Conservation (phyloP, 306 rosid species). For the Fagus crenata region DNA sequence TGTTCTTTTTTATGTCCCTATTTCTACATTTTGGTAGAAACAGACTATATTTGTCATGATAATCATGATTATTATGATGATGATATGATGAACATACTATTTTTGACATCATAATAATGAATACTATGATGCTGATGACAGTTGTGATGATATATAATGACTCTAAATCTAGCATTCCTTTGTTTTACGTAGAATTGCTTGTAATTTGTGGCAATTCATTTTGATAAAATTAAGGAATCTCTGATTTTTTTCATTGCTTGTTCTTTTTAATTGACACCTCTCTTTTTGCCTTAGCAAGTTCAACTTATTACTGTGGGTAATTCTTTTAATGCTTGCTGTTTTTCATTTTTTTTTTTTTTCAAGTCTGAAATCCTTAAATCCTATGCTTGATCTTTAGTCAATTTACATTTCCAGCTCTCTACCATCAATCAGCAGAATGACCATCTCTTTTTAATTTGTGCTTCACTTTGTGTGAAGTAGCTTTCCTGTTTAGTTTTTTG, state of each 20-base stretch:
- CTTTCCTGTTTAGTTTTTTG: not conserved
- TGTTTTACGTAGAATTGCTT: not conserved
- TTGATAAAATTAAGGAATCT: not conserved
- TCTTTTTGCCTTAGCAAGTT: not conserved
- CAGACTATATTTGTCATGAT: not conserved
- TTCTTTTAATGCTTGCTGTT: not conserved
- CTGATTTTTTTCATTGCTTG: not conserved
- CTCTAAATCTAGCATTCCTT: not conserved
- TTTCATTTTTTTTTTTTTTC: not conserved
- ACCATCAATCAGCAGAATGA: not conserved
- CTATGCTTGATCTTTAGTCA: not conserved
- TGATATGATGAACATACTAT: not conserved
- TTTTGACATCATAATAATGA: not conserved
- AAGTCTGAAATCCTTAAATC: not conserved
- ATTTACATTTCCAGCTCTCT: not conserved
- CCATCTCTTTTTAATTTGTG: not conserved
- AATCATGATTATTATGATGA: not conserved
- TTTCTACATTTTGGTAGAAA: not conserved
- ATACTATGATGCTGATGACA: not conserved
- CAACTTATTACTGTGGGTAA: not conserved
- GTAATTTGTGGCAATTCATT: not conserved
- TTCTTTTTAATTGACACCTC: not conserved
- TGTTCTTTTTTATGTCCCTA: too few relatives aligned
- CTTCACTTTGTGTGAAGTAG: not conserved
- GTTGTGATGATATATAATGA: not conserved